Conservation (phyloP, 805 yeast genomes). For the Candida hungchunana region DNA sequence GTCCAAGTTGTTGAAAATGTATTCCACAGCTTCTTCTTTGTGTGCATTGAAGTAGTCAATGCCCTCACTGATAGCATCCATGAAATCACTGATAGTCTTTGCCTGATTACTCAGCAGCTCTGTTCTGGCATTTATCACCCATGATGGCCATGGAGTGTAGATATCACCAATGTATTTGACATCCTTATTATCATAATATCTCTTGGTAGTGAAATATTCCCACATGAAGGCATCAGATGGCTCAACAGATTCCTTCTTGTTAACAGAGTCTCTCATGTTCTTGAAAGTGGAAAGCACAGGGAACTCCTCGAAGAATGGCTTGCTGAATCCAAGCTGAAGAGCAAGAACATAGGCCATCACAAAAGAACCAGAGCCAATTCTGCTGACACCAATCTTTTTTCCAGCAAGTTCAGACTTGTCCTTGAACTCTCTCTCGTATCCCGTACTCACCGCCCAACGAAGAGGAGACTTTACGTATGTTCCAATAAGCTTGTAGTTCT, state of each 20-base stretch:
- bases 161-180: conserved; percentile 82
- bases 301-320: conserved; percentile 48
- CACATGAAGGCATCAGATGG: conserved; percentile 87
- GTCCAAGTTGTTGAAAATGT: conserved; percentile 65
- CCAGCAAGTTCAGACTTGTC: conserved; percentile 52
- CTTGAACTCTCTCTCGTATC: conserved; percentile 56
- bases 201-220: conserved; percentile 89
- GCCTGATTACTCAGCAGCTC: conserved; percentile 32
- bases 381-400: conserved; percentile 67
- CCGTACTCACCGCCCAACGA: conserved; percentile 89
- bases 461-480: conserved; percentile 84
- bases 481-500: conserved; percentile 61
- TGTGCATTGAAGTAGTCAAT: conserved; percentile 58
- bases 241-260: conserved; percentile 41
- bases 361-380: conserved; percentile 89
- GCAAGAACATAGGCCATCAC: conserved; percentile 88
- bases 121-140: conserved; percentile 66
- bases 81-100: conserved; percentile 35
- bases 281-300: conserved; percentile 63
- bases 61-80: conserved; percentile 60
- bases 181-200: conserved; percentile 75
- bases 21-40: conserved; percentile 59
- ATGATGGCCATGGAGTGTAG: conserved; percentile 95
- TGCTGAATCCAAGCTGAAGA: conserved; percentile 48
- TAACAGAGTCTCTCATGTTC: conserved; percentile 78